Evolutionary conservation across 306 rosid species (phyloP).

Genomic region (Fragaria nilgerrensis): DNA sequence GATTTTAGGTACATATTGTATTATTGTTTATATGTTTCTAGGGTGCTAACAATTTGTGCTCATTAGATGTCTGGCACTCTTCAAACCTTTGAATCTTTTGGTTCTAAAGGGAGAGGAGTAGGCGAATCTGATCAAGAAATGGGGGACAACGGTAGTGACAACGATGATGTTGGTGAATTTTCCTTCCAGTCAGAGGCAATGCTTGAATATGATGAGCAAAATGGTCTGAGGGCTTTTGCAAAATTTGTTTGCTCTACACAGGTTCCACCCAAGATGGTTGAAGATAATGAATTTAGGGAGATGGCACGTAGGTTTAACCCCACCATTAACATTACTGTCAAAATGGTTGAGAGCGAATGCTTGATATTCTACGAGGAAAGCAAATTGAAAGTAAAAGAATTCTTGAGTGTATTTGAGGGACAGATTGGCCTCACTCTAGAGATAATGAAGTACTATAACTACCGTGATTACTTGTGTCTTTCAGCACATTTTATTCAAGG

Average conservation of each 20-base stretch:
- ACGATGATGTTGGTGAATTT: not conserved
- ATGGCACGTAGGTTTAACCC: not conserved
- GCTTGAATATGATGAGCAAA: not conserved
- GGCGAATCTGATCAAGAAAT: not conserved
- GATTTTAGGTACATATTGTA: not conserved
- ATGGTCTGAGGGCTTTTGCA: not conserved
- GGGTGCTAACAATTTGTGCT: not conserved
- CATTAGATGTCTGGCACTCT: not conserved
- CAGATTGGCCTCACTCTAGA: slow-evolving; percentile 9
- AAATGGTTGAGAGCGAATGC: slow-evolving; percentile 6
- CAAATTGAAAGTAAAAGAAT: not conserved
- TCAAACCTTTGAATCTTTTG: not conserved
- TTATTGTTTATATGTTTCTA: not conserved
- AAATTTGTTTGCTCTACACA: not conserved
- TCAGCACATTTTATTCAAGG: slow-evolving; percentile 17
- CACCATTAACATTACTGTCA: not conserved
- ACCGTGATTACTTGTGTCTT: slow-evolving; percentile 11
- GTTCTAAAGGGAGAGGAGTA: not conserved
- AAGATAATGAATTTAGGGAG: not conserved
- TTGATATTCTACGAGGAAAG: not conserved
- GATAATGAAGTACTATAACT: not conserved
- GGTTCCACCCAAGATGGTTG: slow-evolving; percentile 1
- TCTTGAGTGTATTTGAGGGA: slow-evolving; percentile 1
- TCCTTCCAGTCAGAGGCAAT: not conserved
- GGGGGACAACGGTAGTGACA: not conserved